phyloP scores from a whole-genome alignment of 176 grass and related monocot species.

The Zoysia japonica region DNA sequence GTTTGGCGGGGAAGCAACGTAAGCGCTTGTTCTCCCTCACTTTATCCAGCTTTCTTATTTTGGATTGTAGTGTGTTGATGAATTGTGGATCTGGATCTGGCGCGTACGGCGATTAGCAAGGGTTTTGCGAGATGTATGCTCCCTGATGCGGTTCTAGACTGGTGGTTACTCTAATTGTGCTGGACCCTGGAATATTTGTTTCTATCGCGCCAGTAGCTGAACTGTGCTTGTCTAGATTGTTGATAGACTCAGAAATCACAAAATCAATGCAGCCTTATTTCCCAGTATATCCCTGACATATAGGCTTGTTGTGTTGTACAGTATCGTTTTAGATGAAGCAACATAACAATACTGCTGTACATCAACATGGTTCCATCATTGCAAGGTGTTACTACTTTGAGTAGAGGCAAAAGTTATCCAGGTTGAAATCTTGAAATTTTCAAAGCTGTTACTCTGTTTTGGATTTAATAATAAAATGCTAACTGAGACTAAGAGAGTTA shows the following conservation, averaged over 20 bases:
- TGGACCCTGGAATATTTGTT: too few relatives aligned
- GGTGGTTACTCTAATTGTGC: not conserved
- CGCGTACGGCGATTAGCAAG: not conserved
- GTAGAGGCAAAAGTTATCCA: not conserved
- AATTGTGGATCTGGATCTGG: slow-evolving; percentile 67
- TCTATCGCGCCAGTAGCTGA: too few relatives aligned
- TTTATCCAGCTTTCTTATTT: not conserved
- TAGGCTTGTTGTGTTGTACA: too few relatives aligned
- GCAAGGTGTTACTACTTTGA: not conserved
- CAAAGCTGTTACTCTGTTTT: not conserved
- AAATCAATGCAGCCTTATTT: too few relatives aligned
- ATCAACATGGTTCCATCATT: not conserved
- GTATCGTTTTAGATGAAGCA: not conserved
- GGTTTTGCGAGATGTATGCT: slow-evolving; percentile 20
- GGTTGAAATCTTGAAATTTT: not conserved
- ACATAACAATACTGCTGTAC: not conserved
- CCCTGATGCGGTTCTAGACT: not conserved
- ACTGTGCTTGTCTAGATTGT: too few relatives aligned
- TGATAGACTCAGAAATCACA: too few relatives aligned
- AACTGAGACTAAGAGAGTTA: not conserved
- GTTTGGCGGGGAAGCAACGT: slow-evolving; percentile 97
- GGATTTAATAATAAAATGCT: slow-evolving; percentile 2
- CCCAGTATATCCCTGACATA: too few relatives aligned
- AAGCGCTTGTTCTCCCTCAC: slow-evolving; percentile 39
- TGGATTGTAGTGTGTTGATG: not conserved